Percentiles rank a stretch among this genome's conserved stretches.
phyloP scores from a whole-genome alignment of 176 grass and related monocot species.

The Olyra latifolia region DNA sequence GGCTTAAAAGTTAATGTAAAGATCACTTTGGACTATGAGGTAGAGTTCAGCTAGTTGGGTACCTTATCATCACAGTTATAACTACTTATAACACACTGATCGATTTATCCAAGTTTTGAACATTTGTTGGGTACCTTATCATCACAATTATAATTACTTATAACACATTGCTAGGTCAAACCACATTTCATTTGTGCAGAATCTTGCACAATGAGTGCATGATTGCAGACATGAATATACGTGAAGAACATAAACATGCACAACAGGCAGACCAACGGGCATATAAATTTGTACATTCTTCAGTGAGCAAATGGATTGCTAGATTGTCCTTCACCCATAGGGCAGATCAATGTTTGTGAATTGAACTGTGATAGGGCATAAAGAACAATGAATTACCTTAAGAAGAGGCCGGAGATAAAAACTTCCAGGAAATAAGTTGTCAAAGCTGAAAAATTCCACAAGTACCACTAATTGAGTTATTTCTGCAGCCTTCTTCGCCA shows the following conservation, averaged over 20 bases:
- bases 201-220: too few species aligned
- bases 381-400: slow-evolving; percentile 52
- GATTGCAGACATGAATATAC: too few species aligned
- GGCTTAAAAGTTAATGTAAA: neutral
- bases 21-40: neutral
- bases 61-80: too few species aligned
- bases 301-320: neutral
- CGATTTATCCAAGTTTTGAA: neutral
- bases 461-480: slow-evolving; percentile 80
- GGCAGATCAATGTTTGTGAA: neutral
- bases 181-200: too few species aligned
- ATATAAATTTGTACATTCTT: neutral
- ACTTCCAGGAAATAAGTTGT: slow-evolving; percentile 89
- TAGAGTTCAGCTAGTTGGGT: slow-evolving; percentile 21
- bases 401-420: slow-evolving; percentile 93
- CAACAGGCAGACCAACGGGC: neutral
- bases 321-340: neutral
- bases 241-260: too few species aligned
- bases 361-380: neutral
- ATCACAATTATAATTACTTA: too few species aligned
- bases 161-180: neutral
- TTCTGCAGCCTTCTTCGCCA: slow-evolving; percentile 94
- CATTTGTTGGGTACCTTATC: too few species aligned
- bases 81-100: neutral
- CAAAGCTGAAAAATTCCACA: slow-evolving; percentile 81